phyloP scores from a whole-genome alignment of 2,329 filamentous ascomycete species.

The Claviceps capensis region DNA sequence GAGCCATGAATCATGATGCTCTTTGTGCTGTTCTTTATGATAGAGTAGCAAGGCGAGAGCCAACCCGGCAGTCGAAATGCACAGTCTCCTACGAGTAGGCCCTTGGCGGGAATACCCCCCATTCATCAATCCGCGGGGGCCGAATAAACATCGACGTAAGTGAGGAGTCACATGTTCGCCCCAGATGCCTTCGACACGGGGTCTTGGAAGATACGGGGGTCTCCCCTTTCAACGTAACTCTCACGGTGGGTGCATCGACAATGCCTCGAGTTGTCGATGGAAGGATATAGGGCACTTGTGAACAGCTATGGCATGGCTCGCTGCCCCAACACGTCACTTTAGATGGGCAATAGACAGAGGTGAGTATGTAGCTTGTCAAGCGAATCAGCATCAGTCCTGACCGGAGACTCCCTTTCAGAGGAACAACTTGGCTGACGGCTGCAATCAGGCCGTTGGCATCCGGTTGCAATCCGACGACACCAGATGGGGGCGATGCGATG shows the following conservation, averaged over 20 bases:
- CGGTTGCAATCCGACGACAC: not conserved
- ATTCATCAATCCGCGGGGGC: not conserved
- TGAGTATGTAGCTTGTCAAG: not conserved
- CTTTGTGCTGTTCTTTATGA: not conserved
- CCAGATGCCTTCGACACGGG: not conserved
- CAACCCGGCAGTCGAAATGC: not conserved
- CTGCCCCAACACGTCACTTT: not conserved
- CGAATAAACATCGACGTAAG: not conserved
- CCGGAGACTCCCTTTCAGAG: not conserved
- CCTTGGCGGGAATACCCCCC: not conserved
- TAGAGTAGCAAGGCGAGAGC: not conserved
- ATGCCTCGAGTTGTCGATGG: not conserved
- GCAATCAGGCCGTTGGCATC: not conserved
- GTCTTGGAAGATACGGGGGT: not conserved
- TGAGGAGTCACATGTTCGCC: not conserved
- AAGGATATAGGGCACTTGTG: not conserved
- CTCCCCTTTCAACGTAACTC: not conserved
- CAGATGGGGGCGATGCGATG: not conserved
- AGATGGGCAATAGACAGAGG: not conserved
- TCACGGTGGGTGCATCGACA: not conserved
- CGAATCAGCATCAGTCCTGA: not conserved
- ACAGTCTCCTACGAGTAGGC: not conserved
- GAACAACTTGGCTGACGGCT: not conserved
- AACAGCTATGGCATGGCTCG: not conserved
- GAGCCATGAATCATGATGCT: not conserved